Evolutionary conservation across 805 yeast genomes (phyloP).

Genomic region (Saccharomycopsis oosterbeekiorum): DNA sequence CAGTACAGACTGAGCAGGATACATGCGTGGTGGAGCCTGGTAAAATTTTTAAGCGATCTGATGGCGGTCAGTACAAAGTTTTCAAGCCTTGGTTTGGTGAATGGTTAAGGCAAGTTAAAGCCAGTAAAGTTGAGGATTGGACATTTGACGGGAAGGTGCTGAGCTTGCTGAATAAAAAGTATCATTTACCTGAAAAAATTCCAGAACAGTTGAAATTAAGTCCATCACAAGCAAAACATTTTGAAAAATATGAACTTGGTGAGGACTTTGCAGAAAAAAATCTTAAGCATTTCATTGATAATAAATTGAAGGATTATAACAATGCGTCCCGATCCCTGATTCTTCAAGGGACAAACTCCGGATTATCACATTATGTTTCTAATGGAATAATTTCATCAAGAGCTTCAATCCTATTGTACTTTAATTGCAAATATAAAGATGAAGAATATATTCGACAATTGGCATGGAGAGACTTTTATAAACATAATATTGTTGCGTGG

Average conservation of each 20-base stretch:
- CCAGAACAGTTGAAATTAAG: conserved; percentile 1
- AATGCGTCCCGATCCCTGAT: conserved; percentile 13
- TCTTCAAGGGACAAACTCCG: conserved; percentile 27
- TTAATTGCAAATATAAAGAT: not conserved
- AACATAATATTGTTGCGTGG: conserved; percentile 38
- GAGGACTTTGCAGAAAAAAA: conserved; percentile 27
- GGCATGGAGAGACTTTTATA: conserved; percentile 51
- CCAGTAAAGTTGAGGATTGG: conserved; percentile 5
- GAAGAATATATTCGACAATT: conserved; percentile 41
- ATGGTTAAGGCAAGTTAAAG: conserved; percentile 29
- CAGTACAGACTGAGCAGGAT: conserved; percentile 29
- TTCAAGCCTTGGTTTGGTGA: conserved; percentile 35
- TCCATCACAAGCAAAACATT: conserved; percentile 11
- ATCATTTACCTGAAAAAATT: not conserved
- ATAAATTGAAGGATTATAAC: conserved; percentile 8
- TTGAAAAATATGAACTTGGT: conserved; percentile 26
- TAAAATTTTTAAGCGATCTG: conserved; percentile 27
- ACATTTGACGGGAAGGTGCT: not conserved
- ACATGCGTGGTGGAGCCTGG: conserved; percentile 35
- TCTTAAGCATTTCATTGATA: not conserved
- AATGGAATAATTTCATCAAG: conserved; percentile 38
- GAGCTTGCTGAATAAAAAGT: not conserved
- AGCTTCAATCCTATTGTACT: conserved; percentile 12
- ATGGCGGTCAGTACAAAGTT: conserved; percentile 30
- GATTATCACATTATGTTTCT: conserved; percentile 37